These are phyloP conservation scores for Fusarium tuaranense DNA, from an alignment of 2,329 filamentous ascomycete genomes.

Conservation along the genomic window DNA sequence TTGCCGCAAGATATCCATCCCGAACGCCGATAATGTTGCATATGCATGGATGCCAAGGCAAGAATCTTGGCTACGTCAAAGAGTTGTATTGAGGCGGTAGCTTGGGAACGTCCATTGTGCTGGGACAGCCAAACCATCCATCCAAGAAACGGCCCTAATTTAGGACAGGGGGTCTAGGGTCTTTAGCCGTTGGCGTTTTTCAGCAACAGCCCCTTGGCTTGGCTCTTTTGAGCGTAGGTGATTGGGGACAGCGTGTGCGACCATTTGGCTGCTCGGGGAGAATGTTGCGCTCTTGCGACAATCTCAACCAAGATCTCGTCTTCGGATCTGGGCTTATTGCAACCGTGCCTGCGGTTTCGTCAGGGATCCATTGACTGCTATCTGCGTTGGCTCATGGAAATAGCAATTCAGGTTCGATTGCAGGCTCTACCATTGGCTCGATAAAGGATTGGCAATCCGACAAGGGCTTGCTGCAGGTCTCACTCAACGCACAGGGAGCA, in stretches of 20 bases:
- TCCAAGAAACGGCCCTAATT: slow-evolving; percentile 25
- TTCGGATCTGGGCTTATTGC: slow-evolving; percentile 4
- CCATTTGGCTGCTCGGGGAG: not conserved
- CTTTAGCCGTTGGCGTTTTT: slow-evolving; percentile 8
- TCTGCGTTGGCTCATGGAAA: slow-evolving; percentile 23
- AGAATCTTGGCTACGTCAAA: not conserved
- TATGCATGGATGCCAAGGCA: not conserved
- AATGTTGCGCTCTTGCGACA: not conserved
- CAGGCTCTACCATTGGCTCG: slow-evolving; percentile 22
- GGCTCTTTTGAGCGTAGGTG: not conserved
- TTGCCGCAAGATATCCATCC: not conserved
- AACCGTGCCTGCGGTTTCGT: slow-evolving; percentile 21
- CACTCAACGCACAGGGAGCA: not conserved
- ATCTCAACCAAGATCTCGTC: not conserved
- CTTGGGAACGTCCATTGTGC: not conserved
- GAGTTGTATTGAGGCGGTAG: slow-evolving; percentile 4
- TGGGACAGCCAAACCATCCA: not conserved
- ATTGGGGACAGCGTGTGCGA: not conserved
- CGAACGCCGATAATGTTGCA: not conserved
- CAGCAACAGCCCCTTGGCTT: slow-evolving; percentile 7
- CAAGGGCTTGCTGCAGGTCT: slow-evolving; percentile 14
- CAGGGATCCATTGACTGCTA: slow-evolving; percentile 18
- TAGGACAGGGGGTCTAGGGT: slow-evolving; percentile 11
- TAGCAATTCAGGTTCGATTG: slow-evolving; percentile 22
- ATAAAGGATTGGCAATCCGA: slow-evolving; percentile 19